A percentile compares a stretch with the other conserved stretches of the same genome.
phyloP scores from a whole-genome alignment of 331 rosid genomes.

The Ulmus americana region DNA sequence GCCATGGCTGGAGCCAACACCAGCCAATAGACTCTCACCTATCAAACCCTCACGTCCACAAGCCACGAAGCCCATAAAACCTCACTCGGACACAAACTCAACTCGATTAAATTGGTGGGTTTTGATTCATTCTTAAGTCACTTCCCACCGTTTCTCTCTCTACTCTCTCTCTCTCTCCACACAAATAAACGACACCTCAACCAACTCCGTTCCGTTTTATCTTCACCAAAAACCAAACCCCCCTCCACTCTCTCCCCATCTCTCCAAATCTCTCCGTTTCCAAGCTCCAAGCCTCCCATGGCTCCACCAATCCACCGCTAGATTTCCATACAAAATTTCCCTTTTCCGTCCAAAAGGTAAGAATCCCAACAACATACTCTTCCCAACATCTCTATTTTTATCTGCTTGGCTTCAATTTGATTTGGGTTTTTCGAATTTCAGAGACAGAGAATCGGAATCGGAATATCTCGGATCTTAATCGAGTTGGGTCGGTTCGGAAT shows the following conservation, averaged over 20 bases:
- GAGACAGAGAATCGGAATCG: constrained; percentile 1
- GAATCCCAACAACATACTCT: too few relatives aligned
- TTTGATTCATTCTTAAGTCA: constrained; percentile 48
- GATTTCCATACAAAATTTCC: too few relatives aligned
- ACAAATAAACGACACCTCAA: constrained; percentile 7
- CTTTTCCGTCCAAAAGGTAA: too few relatives aligned
- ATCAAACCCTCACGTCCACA: too few relatives aligned
- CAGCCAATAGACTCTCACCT: too few relatives aligned
- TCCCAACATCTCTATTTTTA: too few relatives aligned
- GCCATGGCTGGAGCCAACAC: too few relatives aligned
- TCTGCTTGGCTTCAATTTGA: too few relatives aligned
- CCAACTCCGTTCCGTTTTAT: constrained; percentile 37
- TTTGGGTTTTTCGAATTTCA: too few relatives aligned
- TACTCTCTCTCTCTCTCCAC: not conserved
- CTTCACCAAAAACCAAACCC: not conserved
- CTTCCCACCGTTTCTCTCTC: constrained; percentile 24
- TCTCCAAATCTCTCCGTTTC: not conserved
- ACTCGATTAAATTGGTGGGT: not conserved
- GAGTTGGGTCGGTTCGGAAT: constrained; percentile 7
- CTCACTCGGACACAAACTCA: too few relatives aligned
- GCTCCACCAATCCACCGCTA: too few relatives aligned
- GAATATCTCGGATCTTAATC: constrained; percentile 6
- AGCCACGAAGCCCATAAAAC: too few relatives aligned
- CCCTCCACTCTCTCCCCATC: constrained; percentile 3
- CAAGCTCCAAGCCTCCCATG: not conserved